Conservation (phyloP, 257 asterid species). For the Solanum piurae region DNA sequence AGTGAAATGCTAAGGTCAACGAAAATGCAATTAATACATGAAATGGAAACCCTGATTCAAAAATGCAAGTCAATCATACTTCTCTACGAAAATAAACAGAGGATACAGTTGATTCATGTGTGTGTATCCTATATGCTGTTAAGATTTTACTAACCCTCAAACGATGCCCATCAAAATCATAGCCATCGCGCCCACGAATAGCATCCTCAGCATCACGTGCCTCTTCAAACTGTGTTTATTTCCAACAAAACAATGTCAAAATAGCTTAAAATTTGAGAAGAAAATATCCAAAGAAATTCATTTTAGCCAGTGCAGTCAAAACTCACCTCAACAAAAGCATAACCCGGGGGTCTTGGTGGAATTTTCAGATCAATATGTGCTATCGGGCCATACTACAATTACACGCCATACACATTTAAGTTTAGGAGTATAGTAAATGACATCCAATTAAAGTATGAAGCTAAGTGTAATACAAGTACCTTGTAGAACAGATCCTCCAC, state of each 20-base stretch:
- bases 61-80: background rate
- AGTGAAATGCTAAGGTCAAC: background rate
- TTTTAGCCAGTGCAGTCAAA: background rate
- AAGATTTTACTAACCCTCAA: constrained; percentile 55
- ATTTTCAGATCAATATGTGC: constrained; percentile 90
- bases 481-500: constrained; percentile 93
- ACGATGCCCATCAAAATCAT: constrained; percentile 93
- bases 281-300: background rate
- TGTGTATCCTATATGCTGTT: background rate
- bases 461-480: constrained; percentile 21
- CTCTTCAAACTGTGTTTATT: constrained; percentile 69
- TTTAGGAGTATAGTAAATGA: background rate
- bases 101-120: background rate
- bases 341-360: constrained; percentile 97
- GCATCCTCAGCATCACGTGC: constrained; percentile 99
- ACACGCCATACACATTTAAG: background rate
- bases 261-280: background rate
- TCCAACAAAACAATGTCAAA: background rate
- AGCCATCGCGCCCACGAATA: constrained; percentile 98
- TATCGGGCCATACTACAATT: constrained; percentile 75
- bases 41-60: background rate
- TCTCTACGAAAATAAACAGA: background rate
- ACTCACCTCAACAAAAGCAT: constrained; percentile 95
- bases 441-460: background rate
- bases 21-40: background rate